These are phyloP conservation scores for Tylopilus rubrobrunneus DNA, from an alignment of 768 basidiomycete genomes.

Conservation along the genomic window DNA sequence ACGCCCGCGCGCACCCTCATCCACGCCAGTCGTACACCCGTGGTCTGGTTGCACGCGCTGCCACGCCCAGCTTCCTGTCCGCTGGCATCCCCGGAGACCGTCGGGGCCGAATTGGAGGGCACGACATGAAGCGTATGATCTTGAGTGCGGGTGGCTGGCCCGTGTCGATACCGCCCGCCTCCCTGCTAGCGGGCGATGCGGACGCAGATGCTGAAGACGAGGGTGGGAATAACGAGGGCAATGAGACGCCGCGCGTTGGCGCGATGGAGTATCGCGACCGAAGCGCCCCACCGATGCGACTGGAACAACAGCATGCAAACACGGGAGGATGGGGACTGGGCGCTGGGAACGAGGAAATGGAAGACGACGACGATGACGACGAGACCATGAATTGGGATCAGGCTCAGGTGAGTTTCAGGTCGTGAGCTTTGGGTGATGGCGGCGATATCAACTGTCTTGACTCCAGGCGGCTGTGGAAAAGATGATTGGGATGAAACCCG, in stretches of 20 bases:
- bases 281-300: conserved; percentile 27
- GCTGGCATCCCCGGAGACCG: conserved; percentile 74
- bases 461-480: conserved; percentile 51
- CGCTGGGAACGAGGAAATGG: conserved; percentile 52
- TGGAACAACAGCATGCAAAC: conserved; percentile 39
- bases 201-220: conserved; percentile 32
- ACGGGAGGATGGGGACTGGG: conserved; percentile 78
- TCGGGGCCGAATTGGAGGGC: conserved; percentile 64
- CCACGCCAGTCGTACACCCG: conserved; percentile 23
- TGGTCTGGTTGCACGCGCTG: conserved; percentile 25
- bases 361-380: conserved; percentile 65
- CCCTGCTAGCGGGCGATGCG: conserved; percentile 22
- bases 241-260: conserved; percentile 52
- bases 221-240: conserved; percentile 43
- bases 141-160: conserved; percentile 19
- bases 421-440: not conserved
- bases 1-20: conserved; percentile 28
- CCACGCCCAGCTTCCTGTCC: conserved; percentile 64
- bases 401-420: conserved; percentile 47
- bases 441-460: conserved; percentile 2
- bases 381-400: conserved; percentile 66
- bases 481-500: conserved; percentile 51
- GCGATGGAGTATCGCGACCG: conserved; percentile 37
- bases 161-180: not conserved
- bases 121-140: conserved; percentile 28